phyloP scores from a whole-genome alignment of 495 filamentous ascomycete genomes.

The Pyronema domesticum region DNA sequence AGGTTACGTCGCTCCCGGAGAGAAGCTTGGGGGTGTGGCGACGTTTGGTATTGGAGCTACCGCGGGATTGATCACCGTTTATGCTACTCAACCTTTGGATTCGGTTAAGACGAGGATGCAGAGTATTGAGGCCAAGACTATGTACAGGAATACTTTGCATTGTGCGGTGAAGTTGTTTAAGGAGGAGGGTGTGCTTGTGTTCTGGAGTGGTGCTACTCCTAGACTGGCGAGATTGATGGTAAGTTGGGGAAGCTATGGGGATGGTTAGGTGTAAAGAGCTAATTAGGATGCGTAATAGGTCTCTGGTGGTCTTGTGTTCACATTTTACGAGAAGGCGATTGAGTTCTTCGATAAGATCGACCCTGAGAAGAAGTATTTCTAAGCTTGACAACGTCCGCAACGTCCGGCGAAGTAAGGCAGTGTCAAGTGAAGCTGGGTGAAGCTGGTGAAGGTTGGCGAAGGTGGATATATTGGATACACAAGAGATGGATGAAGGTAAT shows the following conservation, averaged over 20 bases:
- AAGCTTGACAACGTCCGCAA: no score
- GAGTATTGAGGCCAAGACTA: slow-evolving; percentile 65
- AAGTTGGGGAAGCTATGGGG: background rate
- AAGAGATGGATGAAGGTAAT: no score
- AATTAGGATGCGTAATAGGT: slow-evolving; percentile 22
- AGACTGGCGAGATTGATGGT: slow-evolving; percentile 59
- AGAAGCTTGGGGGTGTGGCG: slow-evolving; percentile 75
- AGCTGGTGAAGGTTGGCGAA: no score
- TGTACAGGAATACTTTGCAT: slow-evolving; percentile 77
- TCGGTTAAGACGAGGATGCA: slow-evolving; percentile 98
- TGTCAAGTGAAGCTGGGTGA: no score
- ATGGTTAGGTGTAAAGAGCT: background rate
- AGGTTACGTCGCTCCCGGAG: slow-evolving; percentile 78
- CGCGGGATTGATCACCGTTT: slow-evolving; percentile 86
- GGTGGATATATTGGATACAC: no score
- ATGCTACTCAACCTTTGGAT: slow-evolving; percentile 66
- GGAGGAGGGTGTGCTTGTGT: slow-evolving; percentile 74
- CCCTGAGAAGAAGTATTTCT: slow-evolving; percentile 66
- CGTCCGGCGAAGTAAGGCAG: no score
- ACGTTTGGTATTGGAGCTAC: slow-evolving; percentile 85
- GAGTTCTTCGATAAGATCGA: slow-evolving; percentile 67
- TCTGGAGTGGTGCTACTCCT: slow-evolving; percentile 88
- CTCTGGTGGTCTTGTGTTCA: slow-evolving; percentile 94
- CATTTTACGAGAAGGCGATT: slow-evolving; percentile 98
- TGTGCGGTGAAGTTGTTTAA: slow-evolving; percentile 71